Evolutionary conservation across 768 basidiomycete genomes (phyloP), one percentile per base, ranked within the genome.

Genomic region (Tylopilus sp.): DNA sequence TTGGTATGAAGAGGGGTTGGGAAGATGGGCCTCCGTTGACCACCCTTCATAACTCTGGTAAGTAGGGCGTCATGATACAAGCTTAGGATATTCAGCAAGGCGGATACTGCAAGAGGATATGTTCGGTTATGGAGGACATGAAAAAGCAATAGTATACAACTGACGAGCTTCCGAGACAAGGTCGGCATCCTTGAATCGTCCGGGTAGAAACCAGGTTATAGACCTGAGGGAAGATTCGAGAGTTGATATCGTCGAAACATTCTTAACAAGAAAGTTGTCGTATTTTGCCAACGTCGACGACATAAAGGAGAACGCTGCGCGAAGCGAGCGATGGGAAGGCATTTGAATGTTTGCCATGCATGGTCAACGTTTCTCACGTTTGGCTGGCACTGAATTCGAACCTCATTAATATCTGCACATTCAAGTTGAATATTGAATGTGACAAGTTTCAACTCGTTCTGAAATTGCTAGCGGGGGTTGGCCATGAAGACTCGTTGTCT

Each of bases 21-120:
- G 48, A 95, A 80, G 54, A 92, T 80, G 37, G 89, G 86, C 46
- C 77, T 84, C 71, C 85, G 83, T 60, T 82, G 86, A 62, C 88
- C 78, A 46, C 67, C 78, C 62, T 80, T 80, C 26, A 83, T 73
- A 44, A 87, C 76, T 66, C 77, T 83, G 4, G 83, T 74, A 38
- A 98, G 82, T n/a, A 98, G 73, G 6, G 92, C 89, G 70, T 98
- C 96, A 69, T 98, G 96, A 68, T 98, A 98, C 78, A 94, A 79
- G 76, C 90, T 91, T 66, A 91, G 80, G 38, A 92, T 75, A 71
- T 93, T 94, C 63, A 97, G 76, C 29, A 83, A 71, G n/a, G 96
- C 83, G 36, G 92, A 90, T 48, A 98, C 94, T 98, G 67, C 26
- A 37, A 50, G 55, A 48, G 51, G 45, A 33, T 29, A 50, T 34